These are phyloP conservation scores for Russula foetens DNA, from an alignment of 768 basidiomycete species.

Conservation along the genomic window DNA sequence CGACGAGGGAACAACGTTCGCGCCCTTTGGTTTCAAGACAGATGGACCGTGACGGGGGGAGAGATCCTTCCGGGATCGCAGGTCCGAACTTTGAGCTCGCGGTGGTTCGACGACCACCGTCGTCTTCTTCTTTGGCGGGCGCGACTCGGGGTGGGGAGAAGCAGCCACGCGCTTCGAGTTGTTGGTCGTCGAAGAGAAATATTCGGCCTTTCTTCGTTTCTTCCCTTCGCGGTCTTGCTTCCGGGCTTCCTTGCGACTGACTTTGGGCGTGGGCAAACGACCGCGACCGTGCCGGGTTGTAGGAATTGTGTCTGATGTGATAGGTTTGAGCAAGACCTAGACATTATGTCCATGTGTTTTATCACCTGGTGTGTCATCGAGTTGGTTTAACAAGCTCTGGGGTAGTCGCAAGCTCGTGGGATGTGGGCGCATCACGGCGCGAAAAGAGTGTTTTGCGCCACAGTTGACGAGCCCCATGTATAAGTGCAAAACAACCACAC, in stretches of 20 bases:
- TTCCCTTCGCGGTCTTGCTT: constrained; percentile 51
- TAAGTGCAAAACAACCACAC: no score
- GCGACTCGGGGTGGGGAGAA: constrained; percentile 37
- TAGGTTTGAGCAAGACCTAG: background rate
- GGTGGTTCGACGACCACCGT: constrained; percentile 18
- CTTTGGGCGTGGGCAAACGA: constrained; percentile 7
- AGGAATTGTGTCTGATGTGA: background rate
- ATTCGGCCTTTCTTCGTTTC: constrained; percentile 57
- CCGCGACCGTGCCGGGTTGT: background rate
- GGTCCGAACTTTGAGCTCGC: background rate
- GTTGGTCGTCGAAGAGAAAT: constrained; percentile 34
- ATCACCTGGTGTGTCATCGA: constrained; percentile 9
- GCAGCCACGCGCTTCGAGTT: constrained; percentile 36
- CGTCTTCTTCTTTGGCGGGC: constrained; percentile 44
- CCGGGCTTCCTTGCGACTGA: constrained; percentile 52
- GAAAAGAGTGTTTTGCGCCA: no score
- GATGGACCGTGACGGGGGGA: constrained; percentile 7
- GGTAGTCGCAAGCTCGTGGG: constrained; percentile 9
- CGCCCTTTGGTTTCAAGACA: background rate
- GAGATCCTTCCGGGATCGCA: constrained; percentile 1
- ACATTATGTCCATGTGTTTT: background rate
- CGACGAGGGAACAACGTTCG: constrained; percentile 6
- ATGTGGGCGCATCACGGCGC: background rate
- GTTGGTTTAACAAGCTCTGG: constrained; percentile 11
- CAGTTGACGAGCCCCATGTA: background rate